A percentile compares a stretch with the other conserved stretches of the same genome.
Evolutionary conservation across 1,139 yeast genomes (phyloP).

Genomic region (Meyerozyma athensensis): DNA sequence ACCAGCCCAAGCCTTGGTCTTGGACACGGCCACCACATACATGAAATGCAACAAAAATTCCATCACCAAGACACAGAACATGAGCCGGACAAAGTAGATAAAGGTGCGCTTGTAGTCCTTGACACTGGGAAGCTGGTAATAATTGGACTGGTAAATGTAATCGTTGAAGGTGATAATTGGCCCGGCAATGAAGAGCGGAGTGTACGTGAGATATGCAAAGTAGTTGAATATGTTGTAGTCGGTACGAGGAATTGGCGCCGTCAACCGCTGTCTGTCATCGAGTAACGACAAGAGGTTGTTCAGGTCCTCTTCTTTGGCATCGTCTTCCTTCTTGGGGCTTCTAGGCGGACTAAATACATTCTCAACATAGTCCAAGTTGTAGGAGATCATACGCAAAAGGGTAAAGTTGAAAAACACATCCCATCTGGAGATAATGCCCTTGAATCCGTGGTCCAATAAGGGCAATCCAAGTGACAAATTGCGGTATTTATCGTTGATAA

Average conservation of each 20-base stretch:
- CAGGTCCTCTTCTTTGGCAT: slow-evolving; percentile 7
- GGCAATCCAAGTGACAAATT: slow-evolving; percentile 49
- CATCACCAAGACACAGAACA: slow-evolving; percentile 77
- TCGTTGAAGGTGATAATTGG: slow-evolving; percentile 93
- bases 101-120: slow-evolving; percentile 43
- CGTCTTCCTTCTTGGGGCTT: slow-evolving; percentile 19
- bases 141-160: slow-evolving; percentile 66
- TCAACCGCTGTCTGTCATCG: slow-evolving; percentile 65
- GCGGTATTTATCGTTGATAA: slow-evolving; percentile 68
- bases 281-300: slow-evolving; percentile 10
- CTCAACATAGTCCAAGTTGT: slow-evolving; percentile 69
- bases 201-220: slow-evolving; percentile 70
- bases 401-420: slow-evolving; percentile 94
- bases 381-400: slow-evolving; percentile 76
- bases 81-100: slow-evolving; percentile 62
- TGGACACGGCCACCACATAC: slow-evolving; percentile 90
- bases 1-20: slow-evolving; percentile 84
- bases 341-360: slow-evolving; percentile 8
- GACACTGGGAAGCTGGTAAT: slow-evolving; percentile 46
- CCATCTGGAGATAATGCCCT: slow-evolving; percentile 86
- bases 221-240: slow-evolving; percentile 65
- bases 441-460: slow-evolving; percentile 52
- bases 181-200: slow-evolving; percentile 93
- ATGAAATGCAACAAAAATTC: slow-evolving; percentile 82
- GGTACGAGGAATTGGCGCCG: slow-evolving; percentile 53